A percentile compares a stretch with the other conserved stretches of the same genome.
phyloP scores from a whole-genome alignment of 2,329 filamentous ascomycete genomes.

The Paecilomyces fulvus region DNA sequence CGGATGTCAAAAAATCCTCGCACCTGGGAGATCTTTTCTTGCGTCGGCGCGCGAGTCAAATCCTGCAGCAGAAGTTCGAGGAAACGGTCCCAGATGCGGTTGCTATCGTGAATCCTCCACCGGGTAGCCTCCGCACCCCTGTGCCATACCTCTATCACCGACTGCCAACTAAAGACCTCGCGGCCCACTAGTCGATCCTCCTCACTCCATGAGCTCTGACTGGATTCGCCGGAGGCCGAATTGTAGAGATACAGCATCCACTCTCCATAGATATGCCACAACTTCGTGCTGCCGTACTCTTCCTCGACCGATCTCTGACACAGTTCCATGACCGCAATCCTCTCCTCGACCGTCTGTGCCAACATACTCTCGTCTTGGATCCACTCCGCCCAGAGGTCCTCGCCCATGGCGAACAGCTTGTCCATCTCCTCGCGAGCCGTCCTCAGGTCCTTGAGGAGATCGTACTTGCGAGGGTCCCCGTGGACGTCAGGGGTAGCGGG shows the following conservation, averaged over 20 bases:
- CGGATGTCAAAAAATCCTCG: constrained; percentile 46
- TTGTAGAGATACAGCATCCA: constrained; percentile 51
- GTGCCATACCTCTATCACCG: constrained; percentile 48
- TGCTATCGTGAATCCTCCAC: constrained; percentile 54
- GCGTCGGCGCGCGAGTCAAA: constrained; percentile 38
- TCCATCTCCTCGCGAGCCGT: constrained; percentile 50
- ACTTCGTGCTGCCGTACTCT: constrained; percentile 51
- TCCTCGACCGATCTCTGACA: constrained; percentile 53
- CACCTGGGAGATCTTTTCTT: constrained; percentile 42
- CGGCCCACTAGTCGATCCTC: constrained; percentile 50
- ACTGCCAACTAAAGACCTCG: constrained; percentile 51
- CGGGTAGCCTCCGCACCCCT: constrained; percentile 49
- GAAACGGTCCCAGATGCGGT: constrained; percentile 54
- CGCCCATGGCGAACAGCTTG: constrained; percentile 54
- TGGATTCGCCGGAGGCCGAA: constrained; percentile 38
- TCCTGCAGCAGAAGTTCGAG: constrained; percentile 48
- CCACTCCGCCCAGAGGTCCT: constrained; percentile 56
- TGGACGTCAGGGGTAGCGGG: constrained; percentile 36
- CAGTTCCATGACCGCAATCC: constrained; percentile 51
- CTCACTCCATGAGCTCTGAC: constrained; percentile 38
- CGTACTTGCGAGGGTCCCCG: constrained; percentile 37
- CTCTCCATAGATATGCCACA: constrained; percentile 56
- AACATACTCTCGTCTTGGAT: constrained; percentile 54
- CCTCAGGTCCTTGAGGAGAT: constrained; percentile 39
- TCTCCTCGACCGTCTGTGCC: constrained; percentile 48